Base-by-base conservation (phyloP, 1,284 basidiomycete genomes). In the Sporisorium graminicola region DNA sequence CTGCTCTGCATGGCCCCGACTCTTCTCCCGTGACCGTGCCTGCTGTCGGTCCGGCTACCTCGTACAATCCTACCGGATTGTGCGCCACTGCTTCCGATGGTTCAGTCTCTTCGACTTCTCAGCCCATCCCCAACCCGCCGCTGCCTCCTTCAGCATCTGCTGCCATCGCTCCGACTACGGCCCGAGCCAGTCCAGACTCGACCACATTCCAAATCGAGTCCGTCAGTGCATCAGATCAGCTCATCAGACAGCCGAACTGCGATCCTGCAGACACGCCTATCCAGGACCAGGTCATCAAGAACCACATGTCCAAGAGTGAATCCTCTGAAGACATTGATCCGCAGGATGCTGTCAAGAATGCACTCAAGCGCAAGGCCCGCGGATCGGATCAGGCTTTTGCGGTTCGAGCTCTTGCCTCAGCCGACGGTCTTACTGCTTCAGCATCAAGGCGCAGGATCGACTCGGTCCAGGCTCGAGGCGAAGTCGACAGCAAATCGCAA, bases 11-110 rank as follows among this genome's bases (percentile, higher is more conserved):
- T 0, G n/a, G 27, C 14, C 58, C 37, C 22, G 44, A 56, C 42
- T 74, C 71, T 5, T 74, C 71, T 20, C 66, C 65, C 22, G 56
- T 69, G 60, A 65, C 72, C 14, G 62, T 65, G 24, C 65, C 72
- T 16, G 43, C 61, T 26, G 42, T 60, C 14, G 65, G 40, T 13
- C 60, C 31, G 0, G 10, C 58, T 29, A 37, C 71, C 9, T 14
- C 57, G n/a, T 65, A 70, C 47, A 24, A 70, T n/a, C 62, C 62
- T 1, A 64, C 53, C 9, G 58, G 55, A 20, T 43, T 65, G 51
- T 59, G 58, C 26, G 61, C 51, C n/a, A 58, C 52, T 14, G 43
- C 47, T 22, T 57, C 61, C 20, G 53, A 59, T 18, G 49, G 14
- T 22, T 37, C 52, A 0, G 55, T 46, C 1, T 50, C 55, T 13